These are phyloP conservation scores for Eucalyptus guilfoylei DNA, from an alignment of 345 rosid species.

Conservation along the genomic window DNA sequence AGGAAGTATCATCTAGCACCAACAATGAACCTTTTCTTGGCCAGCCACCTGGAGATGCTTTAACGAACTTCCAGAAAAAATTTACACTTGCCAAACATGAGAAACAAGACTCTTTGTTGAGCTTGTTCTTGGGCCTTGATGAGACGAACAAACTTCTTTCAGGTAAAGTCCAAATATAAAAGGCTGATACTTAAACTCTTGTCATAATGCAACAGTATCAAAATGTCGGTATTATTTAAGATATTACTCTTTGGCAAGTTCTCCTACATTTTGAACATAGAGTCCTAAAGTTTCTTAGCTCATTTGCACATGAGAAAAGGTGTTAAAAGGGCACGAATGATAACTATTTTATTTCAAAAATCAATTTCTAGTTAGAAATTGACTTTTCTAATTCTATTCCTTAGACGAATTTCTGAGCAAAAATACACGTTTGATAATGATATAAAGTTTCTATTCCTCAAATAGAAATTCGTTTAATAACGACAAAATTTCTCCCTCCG, in stretches of 20 bases:
- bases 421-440: too few relatives aligned
- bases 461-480: too few relatives aligned
- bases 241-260: not conserved
- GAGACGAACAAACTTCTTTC: conserved; percentile 43
- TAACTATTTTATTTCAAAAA: too few relatives aligned
- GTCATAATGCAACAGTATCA: not conserved
- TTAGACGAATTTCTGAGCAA: too few relatives aligned
- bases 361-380: too few relatives aligned
- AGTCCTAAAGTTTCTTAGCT: not conserved
- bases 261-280: not conserved
- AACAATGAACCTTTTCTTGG: conserved; percentile 9
- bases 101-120: conserved; percentile 32
- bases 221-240: not conserved
- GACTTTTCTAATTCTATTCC: too few relatives aligned
- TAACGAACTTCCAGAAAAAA: conserved; percentile 75
- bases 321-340: not conserved
- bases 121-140: conserved; percentile 24
- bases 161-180: not conserved
- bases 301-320: not conserved
- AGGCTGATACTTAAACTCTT: not conserved
- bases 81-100: conserved; percentile 58
- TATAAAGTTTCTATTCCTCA: too few relatives aligned
- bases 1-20: conserved; percentile 1
- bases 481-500: too few relatives aligned
- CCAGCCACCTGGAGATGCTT: conserved; percentile 14